A percentile compares a stretch with the other conserved stretches of the same genome.
These are phyloP conservation scores for Vigna mungo DNA, from an alignment of 306 rosid genomes.

Conservation along the genomic window DNA sequence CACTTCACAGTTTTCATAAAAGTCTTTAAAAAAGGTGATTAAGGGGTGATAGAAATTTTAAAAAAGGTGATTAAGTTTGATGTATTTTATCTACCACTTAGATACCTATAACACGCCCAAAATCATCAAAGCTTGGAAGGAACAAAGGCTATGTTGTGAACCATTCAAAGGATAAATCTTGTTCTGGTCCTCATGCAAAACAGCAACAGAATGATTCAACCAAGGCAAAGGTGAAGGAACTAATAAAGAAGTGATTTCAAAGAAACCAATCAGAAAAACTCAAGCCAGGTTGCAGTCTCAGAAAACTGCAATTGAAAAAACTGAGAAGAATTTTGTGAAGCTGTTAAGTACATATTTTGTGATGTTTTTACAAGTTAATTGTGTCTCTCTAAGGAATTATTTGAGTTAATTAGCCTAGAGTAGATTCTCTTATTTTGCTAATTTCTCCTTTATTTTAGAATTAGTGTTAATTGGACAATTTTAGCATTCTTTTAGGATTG, in stretches of 20 bases:
- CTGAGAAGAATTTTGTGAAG: slow-evolving; percentile 40
- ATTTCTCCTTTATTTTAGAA: too few relatives aligned
- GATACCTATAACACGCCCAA: slow-evolving; percentile 92
- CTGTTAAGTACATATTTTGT: neutral
- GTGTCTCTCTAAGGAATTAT: too few relatives aligned
- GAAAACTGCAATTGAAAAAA: slow-evolving; percentile 52
- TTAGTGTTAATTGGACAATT: too few relatives aligned
- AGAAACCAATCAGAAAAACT: slow-evolving; percentile 63
- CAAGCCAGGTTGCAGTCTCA: slow-evolving; percentile 55
- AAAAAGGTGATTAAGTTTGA: neutral
- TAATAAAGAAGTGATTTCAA: slow-evolving; percentile 58
- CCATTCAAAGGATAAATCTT: slow-evolving; percentile 60
- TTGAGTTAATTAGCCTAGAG: too few relatives aligned
- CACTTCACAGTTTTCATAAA: too few relatives aligned
- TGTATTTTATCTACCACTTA: slow-evolving; percentile 41
- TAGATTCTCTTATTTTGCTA: too few relatives aligned
- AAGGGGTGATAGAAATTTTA: too few relatives aligned
- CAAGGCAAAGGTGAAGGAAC: slow-evolving; percentile 46
- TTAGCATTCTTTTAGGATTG: too few relatives aligned
- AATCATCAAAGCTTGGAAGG: slow-evolving; percentile 95
- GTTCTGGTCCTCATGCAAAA: slow-evolving; percentile 57
- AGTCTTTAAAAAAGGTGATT: too few relatives aligned
- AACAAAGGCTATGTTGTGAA: slow-evolving; percentile 55
- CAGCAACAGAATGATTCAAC: slow-evolving; percentile 57
- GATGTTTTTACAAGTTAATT: too few relatives aligned